Conservation (phyloP, 2,329 filamentous ascomycete species). For the Clonostachys byssicola region DNA sequence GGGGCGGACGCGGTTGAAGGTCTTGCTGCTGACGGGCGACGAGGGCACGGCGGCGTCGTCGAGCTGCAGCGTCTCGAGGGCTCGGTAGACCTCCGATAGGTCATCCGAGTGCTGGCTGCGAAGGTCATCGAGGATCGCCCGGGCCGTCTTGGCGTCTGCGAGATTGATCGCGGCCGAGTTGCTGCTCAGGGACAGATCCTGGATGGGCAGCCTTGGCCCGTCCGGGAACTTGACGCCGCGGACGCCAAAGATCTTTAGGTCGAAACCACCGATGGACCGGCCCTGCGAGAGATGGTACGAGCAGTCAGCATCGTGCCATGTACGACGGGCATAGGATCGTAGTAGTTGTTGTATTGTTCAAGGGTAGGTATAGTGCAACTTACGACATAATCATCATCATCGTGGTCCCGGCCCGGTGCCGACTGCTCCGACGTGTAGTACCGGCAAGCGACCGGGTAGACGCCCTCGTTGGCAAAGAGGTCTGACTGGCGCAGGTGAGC, state of each 20-base stretch:
- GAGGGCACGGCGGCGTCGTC: no score
- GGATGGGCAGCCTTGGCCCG: constrained; percentile 19
- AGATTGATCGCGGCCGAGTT: constrained; percentile 37
- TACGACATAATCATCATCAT: neutral
- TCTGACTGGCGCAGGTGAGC: constrained; percentile 34
- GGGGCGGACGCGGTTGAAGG: constrained; percentile 12
- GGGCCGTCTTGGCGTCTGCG: constrained; percentile 35
- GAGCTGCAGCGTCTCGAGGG: constrained; percentile 16
- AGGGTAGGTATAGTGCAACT: neutral
- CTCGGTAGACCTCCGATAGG: constrained; percentile 22
- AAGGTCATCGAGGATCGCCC: constrained; percentile 31
- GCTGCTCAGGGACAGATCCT: constrained; percentile 44
- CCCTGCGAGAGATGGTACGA: constrained; percentile 32
- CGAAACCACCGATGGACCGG: constrained; percentile 27
- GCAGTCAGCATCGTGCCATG: constrained; percentile 13
- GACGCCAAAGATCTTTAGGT: constrained; percentile 45
- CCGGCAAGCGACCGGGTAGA: neutral
- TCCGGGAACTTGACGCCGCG: constrained; percentile 31
- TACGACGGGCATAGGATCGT: constrained; percentile 6
- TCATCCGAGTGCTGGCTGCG: constrained; percentile 28
- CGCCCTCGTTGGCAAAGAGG: constrained; percentile 25
- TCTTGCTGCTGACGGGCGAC: constrained; percentile 26
- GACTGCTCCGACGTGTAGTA: constrained; percentile 1
- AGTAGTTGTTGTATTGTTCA: neutral
- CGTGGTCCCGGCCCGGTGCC: neutral